Percentiles rank a stretch among this genome's conserved stretches.
Evolutionary conservation across 148 eudicot genomes (phyloP).

Genomic region (Selenicereus undatus): DNA sequence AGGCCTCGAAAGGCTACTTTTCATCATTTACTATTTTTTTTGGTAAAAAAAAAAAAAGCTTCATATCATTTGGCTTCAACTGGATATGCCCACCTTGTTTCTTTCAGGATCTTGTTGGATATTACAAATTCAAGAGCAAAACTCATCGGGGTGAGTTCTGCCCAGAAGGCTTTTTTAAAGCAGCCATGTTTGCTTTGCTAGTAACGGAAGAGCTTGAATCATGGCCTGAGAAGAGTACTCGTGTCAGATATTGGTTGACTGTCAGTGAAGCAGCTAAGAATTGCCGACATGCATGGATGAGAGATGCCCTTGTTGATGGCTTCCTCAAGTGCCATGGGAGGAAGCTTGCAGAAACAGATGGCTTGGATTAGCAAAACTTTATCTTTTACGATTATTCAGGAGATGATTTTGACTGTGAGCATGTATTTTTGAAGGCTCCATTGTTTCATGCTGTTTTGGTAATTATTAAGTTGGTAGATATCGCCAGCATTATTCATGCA

Average conservation of each 20-base stretch:
- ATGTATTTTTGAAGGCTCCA: not conserved
- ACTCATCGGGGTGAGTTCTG: slow-evolving; percentile 48
- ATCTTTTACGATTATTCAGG: not conserved
- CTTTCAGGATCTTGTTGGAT: slow-evolving; percentile 44
- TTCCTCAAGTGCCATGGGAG: slow-evolving; percentile 46
- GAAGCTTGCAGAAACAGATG: slow-evolving; percentile 19
- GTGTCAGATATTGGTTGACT: slow-evolving; percentile 43
- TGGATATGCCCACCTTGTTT: not conserved
- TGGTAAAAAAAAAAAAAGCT: too few species aligned
- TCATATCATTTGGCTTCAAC: too few species aligned
- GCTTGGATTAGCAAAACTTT: not conserved
- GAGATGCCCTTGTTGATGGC: slow-evolving; percentile 44
- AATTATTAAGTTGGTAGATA: not conserved
- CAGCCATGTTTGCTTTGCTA: slow-evolving; percentile 52
- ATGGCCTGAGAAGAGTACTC: slow-evolving; percentile 54
- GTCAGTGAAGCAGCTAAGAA: slow-evolving; percentile 44
- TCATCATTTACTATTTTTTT: too few species aligned
- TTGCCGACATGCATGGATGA: slow-evolving; percentile 62
- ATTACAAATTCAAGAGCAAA: slow-evolving; percentile 50
- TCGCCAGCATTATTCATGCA: slow-evolving; percentile 10
- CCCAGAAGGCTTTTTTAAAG: slow-evolving; percentile 50
- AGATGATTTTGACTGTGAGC: not conserved
- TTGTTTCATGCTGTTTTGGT: slow-evolving; percentile 20
- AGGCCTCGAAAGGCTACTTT: too few species aligned
- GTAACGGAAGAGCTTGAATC: slow-evolving; percentile 55